Evolutionary conservation across 306 rosid genomes (phyloP).

Genomic region (Quercus mongolica): DNA sequence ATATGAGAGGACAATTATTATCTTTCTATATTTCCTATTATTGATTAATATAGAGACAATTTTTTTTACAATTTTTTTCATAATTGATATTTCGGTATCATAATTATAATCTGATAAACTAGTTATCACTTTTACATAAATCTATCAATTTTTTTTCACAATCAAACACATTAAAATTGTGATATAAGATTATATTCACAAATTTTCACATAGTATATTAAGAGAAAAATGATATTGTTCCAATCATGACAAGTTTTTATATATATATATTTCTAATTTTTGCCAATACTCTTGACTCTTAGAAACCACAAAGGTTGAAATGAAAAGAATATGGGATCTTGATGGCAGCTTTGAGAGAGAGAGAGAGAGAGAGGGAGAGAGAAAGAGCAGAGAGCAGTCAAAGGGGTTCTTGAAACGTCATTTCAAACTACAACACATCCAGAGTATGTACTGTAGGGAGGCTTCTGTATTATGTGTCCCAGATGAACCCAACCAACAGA

Average conservation of each 20-base stretch:
- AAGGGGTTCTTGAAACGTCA: conserved; percentile 50
- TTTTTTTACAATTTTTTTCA: too few species aligned
- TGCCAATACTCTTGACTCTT: too few species aligned
- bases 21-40: too few species aligned
- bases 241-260: accelerated
- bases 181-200: too few species aligned
- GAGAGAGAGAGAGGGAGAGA: background rate
- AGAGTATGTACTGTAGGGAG: conserved; percentile 42
- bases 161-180: too few species aligned
- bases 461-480: conserved; percentile 23
- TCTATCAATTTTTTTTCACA: too few species aligned
- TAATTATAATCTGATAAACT: too few species aligned
- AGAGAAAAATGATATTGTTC: accelerated
- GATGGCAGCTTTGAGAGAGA: conserved; percentile 41
- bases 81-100: too few species aligned
- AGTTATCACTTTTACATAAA: too few species aligned
- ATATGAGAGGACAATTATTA: conserved; percentile 17
- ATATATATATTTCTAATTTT: too few species aligned
- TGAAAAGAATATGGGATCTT: conserved; percentile 44
- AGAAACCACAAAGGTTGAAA: background rate
- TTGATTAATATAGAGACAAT: too few species aligned
- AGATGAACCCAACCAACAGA: conserved; percentile 31
- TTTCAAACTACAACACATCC: conserved; percentile 48
- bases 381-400: background rate
- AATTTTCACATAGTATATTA: too few species aligned